Conservation (phyloP, 2,329 filamentous ascomycete genomes). For the Fusarium praegraminearum region DNA sequence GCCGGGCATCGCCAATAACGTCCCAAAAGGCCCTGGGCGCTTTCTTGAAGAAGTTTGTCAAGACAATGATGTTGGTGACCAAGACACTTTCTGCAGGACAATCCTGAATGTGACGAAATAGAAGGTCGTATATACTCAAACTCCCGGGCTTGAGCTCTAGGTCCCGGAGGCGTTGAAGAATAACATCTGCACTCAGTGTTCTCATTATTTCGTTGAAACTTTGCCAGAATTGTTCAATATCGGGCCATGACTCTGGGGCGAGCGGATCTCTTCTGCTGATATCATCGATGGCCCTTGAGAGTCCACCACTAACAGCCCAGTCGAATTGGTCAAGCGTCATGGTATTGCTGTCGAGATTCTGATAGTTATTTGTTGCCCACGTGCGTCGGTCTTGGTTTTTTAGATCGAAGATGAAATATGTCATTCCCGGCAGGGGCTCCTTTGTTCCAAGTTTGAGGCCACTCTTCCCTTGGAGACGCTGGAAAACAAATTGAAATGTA, state of each 20-base stretch:
- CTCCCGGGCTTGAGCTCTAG: constrained; percentile 73
- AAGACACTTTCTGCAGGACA: constrained; percentile 69
- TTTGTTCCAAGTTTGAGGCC: constrained; percentile 80
- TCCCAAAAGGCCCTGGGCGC: constrained; percentile 88
- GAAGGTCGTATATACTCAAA: constrained; percentile 75
- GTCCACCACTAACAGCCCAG: constrained; percentile 82
- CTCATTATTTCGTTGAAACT: constrained; percentile 80
- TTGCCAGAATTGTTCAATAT: constrained; percentile 82
- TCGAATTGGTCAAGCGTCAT: constrained; percentile 83
- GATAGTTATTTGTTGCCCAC: constrained; percentile 57
- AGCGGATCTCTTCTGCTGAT: constrained; percentile 64
- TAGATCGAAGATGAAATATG: constrained; percentile 79
- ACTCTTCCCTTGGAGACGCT: constrained; percentile 76
- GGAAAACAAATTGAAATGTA: constrained; percentile 85
- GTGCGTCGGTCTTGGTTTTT: constrained; percentile 67
- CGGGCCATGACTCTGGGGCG: constrained; percentile 52
- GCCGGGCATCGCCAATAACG: constrained; percentile 83
- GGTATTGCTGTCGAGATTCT: constrained; percentile 65
- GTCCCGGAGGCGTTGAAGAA: constrained; percentile 81
- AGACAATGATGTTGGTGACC: constrained; percentile 75
- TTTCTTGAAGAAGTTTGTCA: constrained; percentile 78
- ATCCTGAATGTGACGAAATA: constrained; percentile 65
- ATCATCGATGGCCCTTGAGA: constrained; percentile 74
- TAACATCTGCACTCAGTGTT: constrained; percentile 77
- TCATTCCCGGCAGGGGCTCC: constrained; percentile 83